Evolutionary conservation across 371 early-diverging fungal species (phyloP).

Genomic region (Mucor velutinosus): DNA sequence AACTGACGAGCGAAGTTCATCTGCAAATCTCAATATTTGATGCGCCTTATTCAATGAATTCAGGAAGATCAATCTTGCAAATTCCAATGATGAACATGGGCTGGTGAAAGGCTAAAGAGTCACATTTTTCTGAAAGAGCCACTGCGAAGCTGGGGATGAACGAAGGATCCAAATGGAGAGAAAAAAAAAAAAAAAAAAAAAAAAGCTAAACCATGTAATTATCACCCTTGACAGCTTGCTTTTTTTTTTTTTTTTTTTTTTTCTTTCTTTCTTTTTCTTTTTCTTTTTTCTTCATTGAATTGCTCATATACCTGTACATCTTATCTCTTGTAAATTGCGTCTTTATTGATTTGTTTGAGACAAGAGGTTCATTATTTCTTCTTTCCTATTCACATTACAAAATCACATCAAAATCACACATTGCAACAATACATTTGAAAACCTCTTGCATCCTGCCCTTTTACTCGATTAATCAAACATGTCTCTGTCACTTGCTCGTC

Average conservation of each 20-base stretch:
- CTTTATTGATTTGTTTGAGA: background rate
- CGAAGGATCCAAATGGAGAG: background rate
- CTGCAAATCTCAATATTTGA: background rate
- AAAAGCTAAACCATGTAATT: slow-evolving; percentile 1
- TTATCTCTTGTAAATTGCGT: background rate
- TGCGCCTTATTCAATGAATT: background rate
- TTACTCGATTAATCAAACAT: slow-evolving; percentile 3
- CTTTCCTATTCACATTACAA: background rate
- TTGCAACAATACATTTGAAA: background rate
- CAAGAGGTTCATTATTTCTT: background rate
- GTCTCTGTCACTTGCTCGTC: slow-evolving; percentile 18
- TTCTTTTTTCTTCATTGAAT: background rate
- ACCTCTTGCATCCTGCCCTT: background rate
- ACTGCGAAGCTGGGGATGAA: slow-evolving; percentile 1
- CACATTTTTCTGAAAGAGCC: background rate
- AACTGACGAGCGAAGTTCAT: background rate
- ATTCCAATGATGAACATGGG: background rate
- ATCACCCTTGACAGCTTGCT: slow-evolving; percentile 3
- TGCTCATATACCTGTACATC: background rate
- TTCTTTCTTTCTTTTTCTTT: background rate
- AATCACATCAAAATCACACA: background rate
- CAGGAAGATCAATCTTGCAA: too few species aligned
- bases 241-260: background rate
- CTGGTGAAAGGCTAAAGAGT: slow-evolving; percentile 1
- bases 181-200: background rate